A percentile compares a stretch with the other conserved stretches of the same genome.
Conservation (phyloP, 2,329 filamentous ascomycete species). For the Cladosporium halotolerans region DNA sequence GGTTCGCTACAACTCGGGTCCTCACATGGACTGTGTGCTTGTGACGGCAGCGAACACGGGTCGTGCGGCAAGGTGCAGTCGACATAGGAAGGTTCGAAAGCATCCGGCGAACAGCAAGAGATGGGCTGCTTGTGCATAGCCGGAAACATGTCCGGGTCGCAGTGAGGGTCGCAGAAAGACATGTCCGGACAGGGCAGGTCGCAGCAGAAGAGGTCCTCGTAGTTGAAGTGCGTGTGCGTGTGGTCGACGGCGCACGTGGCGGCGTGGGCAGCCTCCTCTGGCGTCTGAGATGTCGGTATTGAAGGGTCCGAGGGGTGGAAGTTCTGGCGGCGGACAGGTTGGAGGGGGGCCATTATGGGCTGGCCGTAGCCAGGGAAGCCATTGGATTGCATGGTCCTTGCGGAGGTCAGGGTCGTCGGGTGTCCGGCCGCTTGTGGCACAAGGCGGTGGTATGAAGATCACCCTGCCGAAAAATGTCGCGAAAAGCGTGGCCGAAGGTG, state of each 20-base stretch:
- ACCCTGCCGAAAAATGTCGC: not conserved
- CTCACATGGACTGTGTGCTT: slow-evolving; percentile 10
- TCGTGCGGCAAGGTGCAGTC: slow-evolving; percentile 7
- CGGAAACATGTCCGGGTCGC: slow-evolving; percentile 9
- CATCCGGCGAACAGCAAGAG: slow-evolving; percentile 4
- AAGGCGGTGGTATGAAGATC: slow-evolving; percentile 2
- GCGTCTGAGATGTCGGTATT: not conserved
- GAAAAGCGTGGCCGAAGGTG: too few relatives aligned
- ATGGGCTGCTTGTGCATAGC: slow-evolving; percentile 10
- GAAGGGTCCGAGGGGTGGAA: not conserved
- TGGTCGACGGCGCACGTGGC: slow-evolving; percentile 7
- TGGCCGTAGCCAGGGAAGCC: slow-evolving; percentile 2
- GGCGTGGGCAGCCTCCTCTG: slow-evolving; percentile 7
- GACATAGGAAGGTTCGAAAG: not conserved
- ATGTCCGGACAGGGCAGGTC: slow-evolving; percentile 10
- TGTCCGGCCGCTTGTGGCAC: not conserved
- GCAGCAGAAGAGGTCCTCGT: slow-evolving; percentile 12
- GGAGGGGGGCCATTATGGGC: slow-evolving; percentile 5
- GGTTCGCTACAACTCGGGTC: slow-evolving; percentile 12
- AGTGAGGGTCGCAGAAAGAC: slow-evolving; percentile 10
- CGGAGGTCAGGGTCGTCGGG: slow-evolving; percentile 9
- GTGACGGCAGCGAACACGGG: slow-evolving; percentile 3
- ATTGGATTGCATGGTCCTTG: slow-evolving; percentile 12
- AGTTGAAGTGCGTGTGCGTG: slow-evolving; percentile 9
- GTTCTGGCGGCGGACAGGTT: not conserved